Percentiles rank a stretch among this genome's conserved stretches.
Conservation (phyloP, 208 protist genomes). For the Crithidia brevicula region DNA sequence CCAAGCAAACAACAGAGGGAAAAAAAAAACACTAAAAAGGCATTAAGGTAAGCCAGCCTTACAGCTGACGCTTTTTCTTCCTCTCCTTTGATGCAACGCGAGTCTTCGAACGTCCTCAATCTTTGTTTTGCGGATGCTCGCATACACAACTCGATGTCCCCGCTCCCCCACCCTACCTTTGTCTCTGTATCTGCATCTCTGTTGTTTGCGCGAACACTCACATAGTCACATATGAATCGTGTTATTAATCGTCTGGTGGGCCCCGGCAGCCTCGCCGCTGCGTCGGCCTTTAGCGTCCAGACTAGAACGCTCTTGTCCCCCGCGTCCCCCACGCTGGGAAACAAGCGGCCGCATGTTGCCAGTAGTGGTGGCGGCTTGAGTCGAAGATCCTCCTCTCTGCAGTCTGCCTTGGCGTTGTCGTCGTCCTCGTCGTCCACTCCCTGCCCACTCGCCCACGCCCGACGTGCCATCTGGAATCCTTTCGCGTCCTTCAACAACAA, state of each 20-base stretch:
- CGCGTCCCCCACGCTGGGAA: background rate
- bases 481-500: conserved; percentile 31
- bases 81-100: background rate
- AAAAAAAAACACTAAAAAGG: too few relatives aligned
- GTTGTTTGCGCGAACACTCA: background rate
- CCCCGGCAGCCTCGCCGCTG: background rate
- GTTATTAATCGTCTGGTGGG: background rate
- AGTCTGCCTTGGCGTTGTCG: background rate
- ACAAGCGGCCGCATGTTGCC: too few relatives aligned
- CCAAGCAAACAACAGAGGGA: too few relatives aligned
- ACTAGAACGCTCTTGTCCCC: background rate
- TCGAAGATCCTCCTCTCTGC: background rate
- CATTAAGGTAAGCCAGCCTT: too few relatives aligned
- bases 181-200: background rate
- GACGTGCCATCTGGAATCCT: conserved; percentile 52
- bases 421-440: background rate
- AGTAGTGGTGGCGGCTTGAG: too few relatives aligned
- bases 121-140: too few relatives aligned
- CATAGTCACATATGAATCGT: background rate
- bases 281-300: background rate
- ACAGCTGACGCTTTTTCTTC: background rate
- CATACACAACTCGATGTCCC: too few relatives aligned
- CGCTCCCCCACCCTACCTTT: too few relatives aligned
- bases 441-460: background rate
- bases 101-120: too few relatives aligned